Evolutionary conservation across 2,329 filamentous ascomycete genomes (phyloP).

Genomic region (Metarhizium album): DNA sequence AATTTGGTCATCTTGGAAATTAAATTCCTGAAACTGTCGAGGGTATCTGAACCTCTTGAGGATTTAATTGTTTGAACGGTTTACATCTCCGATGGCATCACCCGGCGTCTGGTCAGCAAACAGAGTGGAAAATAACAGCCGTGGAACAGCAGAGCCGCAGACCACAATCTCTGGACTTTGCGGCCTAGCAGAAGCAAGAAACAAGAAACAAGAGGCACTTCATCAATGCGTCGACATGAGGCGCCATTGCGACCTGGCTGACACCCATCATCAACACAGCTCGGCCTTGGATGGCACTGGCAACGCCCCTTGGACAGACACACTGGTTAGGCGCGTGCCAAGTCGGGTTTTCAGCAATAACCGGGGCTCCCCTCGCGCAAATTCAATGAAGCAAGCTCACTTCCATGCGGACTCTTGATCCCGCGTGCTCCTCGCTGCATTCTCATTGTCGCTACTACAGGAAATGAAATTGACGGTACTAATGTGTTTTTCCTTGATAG

Average conservation of each 20-base stretch:
- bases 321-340: too few species aligned
- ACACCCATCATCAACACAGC: not conserved
- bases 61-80: not conserved
- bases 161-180: not conserved
- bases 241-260: not conserved
- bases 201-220: not conserved
- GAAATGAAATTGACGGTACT: not conserved
- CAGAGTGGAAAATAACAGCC: not conserved
- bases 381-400: too few species aligned
- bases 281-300: not conserved
- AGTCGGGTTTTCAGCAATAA: too few species aligned
- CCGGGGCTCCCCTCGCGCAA: too few species aligned
- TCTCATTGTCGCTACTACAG: not conserved
- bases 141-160: not conserved
- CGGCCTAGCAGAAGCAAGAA: not conserved
- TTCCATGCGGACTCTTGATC: not conserved
- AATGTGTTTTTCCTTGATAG: constrained; percentile 1
- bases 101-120: not conserved
- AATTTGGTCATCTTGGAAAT: constrained; percentile 3
- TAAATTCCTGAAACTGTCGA: not conserved
- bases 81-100: not conserved
- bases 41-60: not conserved
- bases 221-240: not conserved
- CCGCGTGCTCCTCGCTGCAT: not conserved
- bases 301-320: too few species aligned